These are phyloP conservation scores for Afroboletus lepidellus DNA, from an alignment of 1,284 basidiomycete genomes.

Conservation along the genomic window DNA sequence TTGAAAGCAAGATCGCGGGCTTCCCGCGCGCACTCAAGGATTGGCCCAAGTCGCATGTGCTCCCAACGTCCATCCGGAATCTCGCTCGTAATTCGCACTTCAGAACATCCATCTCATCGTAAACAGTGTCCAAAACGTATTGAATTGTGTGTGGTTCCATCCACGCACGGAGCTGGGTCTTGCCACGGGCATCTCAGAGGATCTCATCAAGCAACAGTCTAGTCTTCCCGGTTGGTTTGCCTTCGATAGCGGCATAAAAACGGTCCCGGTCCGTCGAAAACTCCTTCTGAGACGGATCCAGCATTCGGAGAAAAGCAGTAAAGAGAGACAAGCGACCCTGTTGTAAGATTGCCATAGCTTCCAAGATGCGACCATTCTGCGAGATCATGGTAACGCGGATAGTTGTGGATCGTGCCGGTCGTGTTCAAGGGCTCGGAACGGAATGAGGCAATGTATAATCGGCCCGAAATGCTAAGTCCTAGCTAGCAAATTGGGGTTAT, in stretches of 20 bases:
- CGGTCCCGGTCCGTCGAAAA: not conserved
- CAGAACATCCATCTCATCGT: not conserved
- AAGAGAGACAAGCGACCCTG: not conserved
- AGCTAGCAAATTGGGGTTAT: too few relatives aligned
- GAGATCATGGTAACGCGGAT: too few relatives aligned
- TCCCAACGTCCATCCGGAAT: not conserved
- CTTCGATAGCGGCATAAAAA: not conserved
- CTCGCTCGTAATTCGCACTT: too few relatives aligned
- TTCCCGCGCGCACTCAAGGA: too few relatives aligned
- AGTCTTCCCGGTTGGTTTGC: not conserved
- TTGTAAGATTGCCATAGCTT: too few relatives aligned
- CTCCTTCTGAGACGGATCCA: not conserved
- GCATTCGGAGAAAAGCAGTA: not conserved
- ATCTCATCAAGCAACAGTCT: not conserved
- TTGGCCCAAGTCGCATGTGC: not conserved
- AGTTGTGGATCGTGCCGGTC: too few relatives aligned
- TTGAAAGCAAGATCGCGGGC: too few relatives aligned
- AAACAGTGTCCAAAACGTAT: not conserved
- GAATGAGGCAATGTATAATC: too few relatives aligned
- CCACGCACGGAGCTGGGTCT: not conserved
- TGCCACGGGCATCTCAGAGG: not conserved
- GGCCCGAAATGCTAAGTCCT: too few relatives aligned
- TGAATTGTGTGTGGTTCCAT: not conserved
- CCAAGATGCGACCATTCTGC: not conserved
- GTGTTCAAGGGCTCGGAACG: too few relatives aligned